Conservation (phyloP, 164 flowering plant species). For the Saururus chinensis region DNA sequence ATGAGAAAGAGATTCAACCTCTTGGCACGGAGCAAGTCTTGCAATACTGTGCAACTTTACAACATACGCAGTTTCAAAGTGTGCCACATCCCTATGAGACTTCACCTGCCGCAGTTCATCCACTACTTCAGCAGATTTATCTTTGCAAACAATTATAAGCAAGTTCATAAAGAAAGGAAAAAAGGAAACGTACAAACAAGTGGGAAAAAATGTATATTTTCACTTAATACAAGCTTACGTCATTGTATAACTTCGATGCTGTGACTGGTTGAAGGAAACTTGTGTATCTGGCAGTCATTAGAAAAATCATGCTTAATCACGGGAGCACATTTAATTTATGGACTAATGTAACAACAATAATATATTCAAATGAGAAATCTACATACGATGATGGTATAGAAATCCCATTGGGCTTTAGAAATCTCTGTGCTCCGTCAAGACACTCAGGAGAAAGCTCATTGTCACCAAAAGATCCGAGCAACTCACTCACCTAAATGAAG, state of each 20-base stretch:
- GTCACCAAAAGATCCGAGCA: constrained; percentile 98
- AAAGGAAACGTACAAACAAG: not conserved
- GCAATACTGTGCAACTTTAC: constrained; percentile 90
- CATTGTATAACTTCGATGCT: constrained; percentile 77
- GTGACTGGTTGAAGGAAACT: constrained; percentile 95
- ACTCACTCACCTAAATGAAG: constrained; percentile 80
- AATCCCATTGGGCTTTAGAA: constrained; percentile 81
- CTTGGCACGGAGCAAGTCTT: constrained; percentile 37
- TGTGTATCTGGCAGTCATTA: constrained; percentile 58
- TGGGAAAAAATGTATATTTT: not conserved
- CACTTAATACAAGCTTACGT: constrained; percentile 64
- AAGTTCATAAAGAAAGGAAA: not conserved
- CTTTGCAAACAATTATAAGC: not conserved
- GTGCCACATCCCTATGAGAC: constrained; percentile 73
- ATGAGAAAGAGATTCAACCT: not conserved
- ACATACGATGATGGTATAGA: constrained; percentile 96
- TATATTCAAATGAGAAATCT: no score
- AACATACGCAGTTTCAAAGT: constrained; percentile 98
- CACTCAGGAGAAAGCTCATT: constrained; percentile 99
- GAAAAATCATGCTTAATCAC: no score
- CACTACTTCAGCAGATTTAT: constrained; percentile 1
- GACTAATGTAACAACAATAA: no score
- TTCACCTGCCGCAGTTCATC: constrained; percentile 50
- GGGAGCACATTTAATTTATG: not conserved
- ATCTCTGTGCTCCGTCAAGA: constrained; percentile 95